phyloP scores from a whole-genome alignment of 2,329 filamentous ascomycete genomes.

The Sporothrix pallida region DNA sequence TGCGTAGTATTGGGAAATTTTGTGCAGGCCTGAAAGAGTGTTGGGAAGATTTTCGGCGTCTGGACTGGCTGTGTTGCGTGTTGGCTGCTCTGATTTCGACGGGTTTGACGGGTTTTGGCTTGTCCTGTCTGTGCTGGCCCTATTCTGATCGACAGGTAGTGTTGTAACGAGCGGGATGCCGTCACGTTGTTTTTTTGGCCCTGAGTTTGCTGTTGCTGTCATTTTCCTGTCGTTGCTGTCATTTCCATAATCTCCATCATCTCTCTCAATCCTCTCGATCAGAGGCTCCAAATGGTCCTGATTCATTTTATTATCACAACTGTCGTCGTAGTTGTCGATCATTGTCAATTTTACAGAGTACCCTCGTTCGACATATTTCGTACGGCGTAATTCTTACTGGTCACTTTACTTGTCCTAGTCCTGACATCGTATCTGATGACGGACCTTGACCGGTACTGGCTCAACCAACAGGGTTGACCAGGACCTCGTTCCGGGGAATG shows the following conservation, averaged over 20 bases:
- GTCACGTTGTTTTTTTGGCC: background rate
- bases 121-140: background rate
- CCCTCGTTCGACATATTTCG: background rate
- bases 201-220: background rate
- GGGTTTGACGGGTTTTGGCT: background rate
- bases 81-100: background rate
- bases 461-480: conserved; percentile 14
- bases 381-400: background rate
- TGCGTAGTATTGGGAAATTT: background rate
- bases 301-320: background rate
- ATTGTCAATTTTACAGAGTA: background rate
- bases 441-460: background rate
- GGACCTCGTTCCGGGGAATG: background rate
- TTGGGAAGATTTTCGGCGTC: too few relatives aligned
- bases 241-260: too few relatives aligned
- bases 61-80: background rate
- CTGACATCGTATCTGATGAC: background rate
- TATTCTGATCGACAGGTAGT: conserved; percentile 13
- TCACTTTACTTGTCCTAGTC: too few relatives aligned
- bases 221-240: too few relatives aligned
- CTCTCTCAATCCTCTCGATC: too few relatives aligned
- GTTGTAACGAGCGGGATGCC: background rate
- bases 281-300: background rate
- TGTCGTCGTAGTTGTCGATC: background rate
- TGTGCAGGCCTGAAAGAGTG: background rate